Evolutionary conservation across 31 red algal genomes (phyloP), one percentile per base, ranked within the genome.

Genomic region (Bonnemaisonia californica): DNA sequence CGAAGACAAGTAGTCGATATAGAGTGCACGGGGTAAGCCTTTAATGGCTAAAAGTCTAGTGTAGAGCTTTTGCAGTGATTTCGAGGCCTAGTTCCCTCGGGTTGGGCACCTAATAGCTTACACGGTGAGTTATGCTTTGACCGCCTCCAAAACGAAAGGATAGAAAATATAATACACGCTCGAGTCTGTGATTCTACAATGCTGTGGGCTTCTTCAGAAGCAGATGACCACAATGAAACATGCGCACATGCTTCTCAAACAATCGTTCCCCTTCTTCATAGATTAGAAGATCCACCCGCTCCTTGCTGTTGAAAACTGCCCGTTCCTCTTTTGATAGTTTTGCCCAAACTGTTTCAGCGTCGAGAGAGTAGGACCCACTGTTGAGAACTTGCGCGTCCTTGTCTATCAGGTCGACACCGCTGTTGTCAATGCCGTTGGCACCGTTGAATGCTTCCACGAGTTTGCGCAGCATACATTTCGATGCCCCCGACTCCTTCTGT

Each of bases 221-320:
- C 0, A 22, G 74, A 62, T 77, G 22, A 3, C 24, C 47, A 33
- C 74, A 77, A 4, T n/a, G 29, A 38, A 90, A 82, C 48, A 71
- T 4, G 19, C 77, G 22, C 35, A 77, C 78, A 19, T 82, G 77
- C 48, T 77, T 42, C 31, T 69, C 16, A 62, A 90, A 90, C 32
- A 90, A 22, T 28, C 71, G 22, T 40, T 77, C 33, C 35, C 77
- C 87, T 48, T 90, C 76, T 29, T 71, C 51, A 58, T 76, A 90
- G 69, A 90, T 90, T 3, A 54, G 54, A 55, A 81, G 51, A 62
- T 90, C 87, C 16, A 90, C 87, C 23, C 45, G 54, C 66, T 90
- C 87, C 21, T 82, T 80, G 5, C 26, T 33, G n/a, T 90, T 71
- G 41, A 90, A 90, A 3, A 48, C 37, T 3, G 41, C 30, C 19